A percentile compares a stretch with the other conserved stretches of the same genome.
These are phyloP conservation scores for Tuber magnatum DNA, from an alignment of 495 filamentous ascomycete species.

Conservation along the genomic window DNA sequence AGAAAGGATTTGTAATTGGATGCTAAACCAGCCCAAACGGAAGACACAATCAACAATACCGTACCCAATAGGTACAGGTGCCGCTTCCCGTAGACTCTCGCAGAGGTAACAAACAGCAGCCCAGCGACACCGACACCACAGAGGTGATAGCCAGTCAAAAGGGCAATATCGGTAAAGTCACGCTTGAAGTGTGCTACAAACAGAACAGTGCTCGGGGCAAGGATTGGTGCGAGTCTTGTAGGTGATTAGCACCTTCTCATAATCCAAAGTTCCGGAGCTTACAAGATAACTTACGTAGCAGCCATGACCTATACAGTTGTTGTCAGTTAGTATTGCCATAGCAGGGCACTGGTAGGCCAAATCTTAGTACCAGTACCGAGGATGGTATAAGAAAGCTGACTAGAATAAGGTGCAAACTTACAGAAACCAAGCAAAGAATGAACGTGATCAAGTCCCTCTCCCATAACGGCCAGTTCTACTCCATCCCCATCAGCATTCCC, in stretches of 20 bases:
- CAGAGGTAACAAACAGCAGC: conserved; percentile 74
- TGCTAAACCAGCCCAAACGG: conserved; percentile 69
- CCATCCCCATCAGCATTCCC: conserved; percentile 27
- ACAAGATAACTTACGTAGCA: conserved; percentile 26
- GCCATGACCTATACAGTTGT: conserved; percentile 28
- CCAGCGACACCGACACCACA: conserved; percentile 74
- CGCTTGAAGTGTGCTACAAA: conserved; percentile 55
- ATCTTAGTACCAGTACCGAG: not conserved
- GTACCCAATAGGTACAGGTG: conserved; percentile 80
- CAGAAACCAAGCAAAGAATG: conserved; percentile 67
- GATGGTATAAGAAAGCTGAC: conserved; percentile 3
- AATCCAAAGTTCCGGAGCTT: not conserved
- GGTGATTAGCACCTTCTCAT: not conserved
- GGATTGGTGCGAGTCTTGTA: conserved; percentile 60
- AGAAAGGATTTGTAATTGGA: conserved; percentile 61
- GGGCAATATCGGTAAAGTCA: conserved; percentile 63
- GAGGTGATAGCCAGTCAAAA: conserved; percentile 82
- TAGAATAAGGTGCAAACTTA: conserved; percentile 40
- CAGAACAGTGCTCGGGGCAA: conserved; percentile 77
- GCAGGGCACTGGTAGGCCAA: not conserved
- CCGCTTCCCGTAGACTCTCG: conserved; percentile 86
- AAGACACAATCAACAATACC: conserved; percentile 61
- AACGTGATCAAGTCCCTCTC: conserved; percentile 72
- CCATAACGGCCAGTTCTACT: conserved; percentile 84
- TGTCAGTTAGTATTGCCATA: conserved; percentile 11